Conservation (phyloP, 1,284 basidiomycete genomes). For the Takashimella koratensis region DNA sequence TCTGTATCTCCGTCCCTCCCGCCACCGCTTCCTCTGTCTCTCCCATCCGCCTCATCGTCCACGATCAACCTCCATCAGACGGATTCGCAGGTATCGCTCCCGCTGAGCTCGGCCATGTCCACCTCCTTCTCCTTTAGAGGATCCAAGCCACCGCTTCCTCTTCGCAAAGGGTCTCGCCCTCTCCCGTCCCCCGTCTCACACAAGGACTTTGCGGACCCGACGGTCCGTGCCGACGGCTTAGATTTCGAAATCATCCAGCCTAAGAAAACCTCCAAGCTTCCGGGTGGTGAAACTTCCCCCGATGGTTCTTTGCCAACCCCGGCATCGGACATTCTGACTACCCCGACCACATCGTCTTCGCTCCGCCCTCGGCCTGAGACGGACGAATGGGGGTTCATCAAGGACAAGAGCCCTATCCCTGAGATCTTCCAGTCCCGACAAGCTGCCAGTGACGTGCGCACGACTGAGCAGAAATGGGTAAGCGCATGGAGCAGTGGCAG, state of each 20-base stretch:
- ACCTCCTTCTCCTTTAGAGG: constrained; percentile 24
- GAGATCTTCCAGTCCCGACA: constrained; percentile 37
- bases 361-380: constrained; percentile 26
- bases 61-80: constrained; percentile 9
- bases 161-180: constrained; percentile 12
- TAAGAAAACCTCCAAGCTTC: constrained; percentile 12
- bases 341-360: background rate
- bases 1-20: background rate
- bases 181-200: constrained; percentile 34
- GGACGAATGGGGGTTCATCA: constrained; percentile 48
- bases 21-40: background rate
- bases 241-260: constrained; percentile 48
- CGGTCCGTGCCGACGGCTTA: constrained; percentile 43
- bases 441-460: constrained; percentile 30
- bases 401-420: constrained; percentile 30
- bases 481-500: constrained; percentile 10
- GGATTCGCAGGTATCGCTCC: constrained; percentile 3
- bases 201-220: constrained; percentile 42
- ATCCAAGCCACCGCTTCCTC: constrained; percentile 22
- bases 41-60: background rate
- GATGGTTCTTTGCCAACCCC: constrained; percentile 2
- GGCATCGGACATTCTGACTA: constrained; percentile 4
- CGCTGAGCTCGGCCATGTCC: constrained; percentile 19
- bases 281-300: constrained; percentile 6
- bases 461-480: constrained; percentile 46